Conservation (phyloP, 345 rosid species). For the Trapa bicornis region DNA sequence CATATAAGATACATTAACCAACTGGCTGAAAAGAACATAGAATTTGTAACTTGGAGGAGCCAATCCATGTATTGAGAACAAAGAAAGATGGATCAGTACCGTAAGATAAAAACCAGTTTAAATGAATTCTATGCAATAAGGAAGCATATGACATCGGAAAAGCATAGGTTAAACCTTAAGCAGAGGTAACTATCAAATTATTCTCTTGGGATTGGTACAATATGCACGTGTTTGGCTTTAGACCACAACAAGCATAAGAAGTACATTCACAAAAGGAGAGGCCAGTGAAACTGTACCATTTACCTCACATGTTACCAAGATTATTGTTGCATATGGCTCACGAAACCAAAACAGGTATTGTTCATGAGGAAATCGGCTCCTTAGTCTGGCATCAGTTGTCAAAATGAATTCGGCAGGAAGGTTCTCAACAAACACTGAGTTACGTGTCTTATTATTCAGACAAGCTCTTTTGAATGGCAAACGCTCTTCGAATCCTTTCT, state of each 20-base stretch:
- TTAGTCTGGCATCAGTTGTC: conserved; percentile 83
- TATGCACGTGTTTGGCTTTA: background rate
- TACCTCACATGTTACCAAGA: conserved; percentile 97
- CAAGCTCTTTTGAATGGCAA: conserved; percentile 58
- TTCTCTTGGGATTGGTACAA: no score
- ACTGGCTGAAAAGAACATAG: background rate
- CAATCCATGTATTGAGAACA: background rate
- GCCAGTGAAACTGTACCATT: background rate
- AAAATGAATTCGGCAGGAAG: conserved; percentile 69
- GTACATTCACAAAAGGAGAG: background rate
- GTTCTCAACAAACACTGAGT: conserved; percentile 66
- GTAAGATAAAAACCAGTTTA: no score
- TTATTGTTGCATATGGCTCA: conserved; percentile 83
- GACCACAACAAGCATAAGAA: background rate
- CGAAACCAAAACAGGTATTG: conserved; percentile 78
- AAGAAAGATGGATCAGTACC: background rate
- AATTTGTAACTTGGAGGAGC: background rate
- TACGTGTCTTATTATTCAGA: conserved; percentile 83
- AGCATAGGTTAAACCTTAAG: background rate
- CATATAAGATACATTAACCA: background rate
- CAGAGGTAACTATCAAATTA: no score
- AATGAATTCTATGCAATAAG: background rate
- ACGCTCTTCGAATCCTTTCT: conserved; percentile 54
- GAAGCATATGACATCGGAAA: background rate
- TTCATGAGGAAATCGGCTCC: conserved; percentile 88